These are phyloP conservation scores for Erythrophleum ivorense DNA, from an alignment of 331 rosid species.

Conservation along the genomic window DNA sequence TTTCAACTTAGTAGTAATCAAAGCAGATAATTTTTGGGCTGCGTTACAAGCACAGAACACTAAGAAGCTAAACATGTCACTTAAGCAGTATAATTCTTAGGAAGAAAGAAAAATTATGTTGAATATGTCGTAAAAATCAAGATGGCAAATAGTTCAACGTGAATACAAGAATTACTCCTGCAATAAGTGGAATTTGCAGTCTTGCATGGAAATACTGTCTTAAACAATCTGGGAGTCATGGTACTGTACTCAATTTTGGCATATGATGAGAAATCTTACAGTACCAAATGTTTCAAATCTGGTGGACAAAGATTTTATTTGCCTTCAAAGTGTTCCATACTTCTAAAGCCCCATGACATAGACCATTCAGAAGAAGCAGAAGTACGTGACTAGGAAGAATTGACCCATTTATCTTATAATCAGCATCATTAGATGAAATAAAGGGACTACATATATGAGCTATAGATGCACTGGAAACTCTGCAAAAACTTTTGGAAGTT, in stretches of 20 bases:
- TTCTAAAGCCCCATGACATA: slow-evolving; percentile 65
- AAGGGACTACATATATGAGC: too few relatives aligned
- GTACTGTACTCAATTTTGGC: slow-evolving; percentile 58
- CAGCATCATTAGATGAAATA: slow-evolving; percentile 46
- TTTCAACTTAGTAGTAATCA: slow-evolving; percentile 2
- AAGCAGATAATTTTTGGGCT: background rate
- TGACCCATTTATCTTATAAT: slow-evolving; percentile 68
- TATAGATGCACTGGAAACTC: too few relatives aligned
- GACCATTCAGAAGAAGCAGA: slow-evolving; percentile 73
- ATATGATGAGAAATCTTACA: slow-evolving; percentile 63
- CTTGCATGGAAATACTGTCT: slow-evolving; percentile 63
- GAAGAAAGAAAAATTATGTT: slow-evolving; percentile 7
- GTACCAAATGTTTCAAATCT: slow-evolving; percentile 68
- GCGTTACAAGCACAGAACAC: background rate
- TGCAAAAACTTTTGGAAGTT: too few relatives aligned
- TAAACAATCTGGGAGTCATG: slow-evolving; percentile 73
- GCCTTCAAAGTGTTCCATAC: slow-evolving; percentile 36
- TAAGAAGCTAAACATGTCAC: background rate
- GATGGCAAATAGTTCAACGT: slow-evolving; percentile 12
- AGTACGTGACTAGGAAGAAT: slow-evolving; percentile 63
- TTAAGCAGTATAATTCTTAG: background rate
- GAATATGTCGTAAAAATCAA: slow-evolving; percentile 1
- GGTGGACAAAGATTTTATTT: slow-evolving; percentile 52
- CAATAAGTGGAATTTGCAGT: slow-evolving; percentile 47
- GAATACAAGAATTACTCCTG: slow-evolving; percentile 56